Conservation (phyloP, 768 basidiomycete species). For the Termitomyces sp. region DNA sequence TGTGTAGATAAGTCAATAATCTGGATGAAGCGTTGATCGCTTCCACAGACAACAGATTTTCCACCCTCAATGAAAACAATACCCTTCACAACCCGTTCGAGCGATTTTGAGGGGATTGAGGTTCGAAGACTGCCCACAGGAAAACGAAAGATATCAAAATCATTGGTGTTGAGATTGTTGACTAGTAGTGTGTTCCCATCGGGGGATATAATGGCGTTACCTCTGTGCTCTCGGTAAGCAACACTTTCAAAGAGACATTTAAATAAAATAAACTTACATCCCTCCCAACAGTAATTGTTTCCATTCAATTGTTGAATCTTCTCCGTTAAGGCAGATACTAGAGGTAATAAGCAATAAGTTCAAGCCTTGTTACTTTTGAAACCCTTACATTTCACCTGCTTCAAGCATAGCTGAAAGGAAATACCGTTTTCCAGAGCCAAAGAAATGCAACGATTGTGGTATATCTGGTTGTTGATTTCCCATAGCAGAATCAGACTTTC, state of each 20-base stretch:
- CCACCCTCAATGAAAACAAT: conserved; percentile 5
- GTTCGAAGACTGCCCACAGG: neutral
- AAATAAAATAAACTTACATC: no score
- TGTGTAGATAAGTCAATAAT: conserved; percentile 5
- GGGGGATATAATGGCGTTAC: conserved; percentile 7
- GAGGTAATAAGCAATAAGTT: no score
- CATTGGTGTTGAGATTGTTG: conserved; percentile 8
- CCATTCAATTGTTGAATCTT: no score
- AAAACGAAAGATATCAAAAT: conserved; percentile 4
- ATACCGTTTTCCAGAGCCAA: neutral
- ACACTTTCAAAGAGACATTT: no score
- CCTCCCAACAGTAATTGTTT: no score
- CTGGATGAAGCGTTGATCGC: neutral
- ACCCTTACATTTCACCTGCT: conserved; percentile 5
- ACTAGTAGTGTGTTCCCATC: conserved; percentile 8
- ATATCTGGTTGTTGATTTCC: neutral
- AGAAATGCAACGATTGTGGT: neutral
- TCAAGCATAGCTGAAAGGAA: neutral
- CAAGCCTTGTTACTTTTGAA: no score
- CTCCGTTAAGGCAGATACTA: no score
- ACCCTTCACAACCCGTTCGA: neutral
- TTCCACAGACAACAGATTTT: conserved; percentile 5
- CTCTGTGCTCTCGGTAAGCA: neutral
- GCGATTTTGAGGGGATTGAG: neutral
- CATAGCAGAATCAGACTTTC: neutral